These are phyloP conservation scores for Ceratocystis cubensis DNA, from an alignment of 2,329 filamentous ascomycete species.

Conservation along the genomic window DNA sequence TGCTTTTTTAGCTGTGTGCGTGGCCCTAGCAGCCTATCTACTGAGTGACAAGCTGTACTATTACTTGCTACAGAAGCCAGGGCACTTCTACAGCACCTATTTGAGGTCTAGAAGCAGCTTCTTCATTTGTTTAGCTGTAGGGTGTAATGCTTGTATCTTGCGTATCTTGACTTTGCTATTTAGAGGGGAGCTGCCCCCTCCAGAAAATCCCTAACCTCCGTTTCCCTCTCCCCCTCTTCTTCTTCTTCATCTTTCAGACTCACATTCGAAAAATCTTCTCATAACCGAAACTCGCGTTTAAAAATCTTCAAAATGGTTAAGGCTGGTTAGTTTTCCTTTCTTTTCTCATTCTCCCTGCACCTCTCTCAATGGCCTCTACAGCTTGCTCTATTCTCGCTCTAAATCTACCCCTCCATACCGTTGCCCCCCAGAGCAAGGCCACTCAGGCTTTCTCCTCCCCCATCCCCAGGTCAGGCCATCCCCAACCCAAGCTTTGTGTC, in stretches of 20 bases:
- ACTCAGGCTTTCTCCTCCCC: background rate
- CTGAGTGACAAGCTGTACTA: background rate
- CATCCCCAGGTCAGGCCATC: background rate
- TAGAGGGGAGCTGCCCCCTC: slow-evolving; percentile 4
- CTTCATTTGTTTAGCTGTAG: no score
- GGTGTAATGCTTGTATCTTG: background rate
- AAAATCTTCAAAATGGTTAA: slow-evolving; percentile 23
- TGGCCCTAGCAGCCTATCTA: no score
- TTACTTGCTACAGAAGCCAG: background rate
- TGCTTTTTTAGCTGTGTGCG: no score
- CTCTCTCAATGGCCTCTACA: background rate
- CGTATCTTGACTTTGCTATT: background rate
- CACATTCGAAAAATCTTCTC: slow-evolving; percentile 13
- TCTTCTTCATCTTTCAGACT: slow-evolving; percentile 12
- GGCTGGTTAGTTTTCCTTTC: slow-evolving; percentile 22
- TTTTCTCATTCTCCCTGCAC: background rate
- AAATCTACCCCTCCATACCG: background rate
- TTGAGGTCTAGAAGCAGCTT: no score
- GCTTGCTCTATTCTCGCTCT: background rate
- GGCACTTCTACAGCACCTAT: no score
- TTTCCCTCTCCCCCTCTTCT: slow-evolving; percentile 16
- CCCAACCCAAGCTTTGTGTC: slow-evolving; percentile 8
- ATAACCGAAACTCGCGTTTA: slow-evolving; percentile 16
- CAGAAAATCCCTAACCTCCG: background rate
- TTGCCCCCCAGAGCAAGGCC: background rate